These are phyloP conservation scores for Bertia moriformis DNA, from an alignment of 2,329 filamentous ascomycete species.

Conservation along the genomic window DNA sequence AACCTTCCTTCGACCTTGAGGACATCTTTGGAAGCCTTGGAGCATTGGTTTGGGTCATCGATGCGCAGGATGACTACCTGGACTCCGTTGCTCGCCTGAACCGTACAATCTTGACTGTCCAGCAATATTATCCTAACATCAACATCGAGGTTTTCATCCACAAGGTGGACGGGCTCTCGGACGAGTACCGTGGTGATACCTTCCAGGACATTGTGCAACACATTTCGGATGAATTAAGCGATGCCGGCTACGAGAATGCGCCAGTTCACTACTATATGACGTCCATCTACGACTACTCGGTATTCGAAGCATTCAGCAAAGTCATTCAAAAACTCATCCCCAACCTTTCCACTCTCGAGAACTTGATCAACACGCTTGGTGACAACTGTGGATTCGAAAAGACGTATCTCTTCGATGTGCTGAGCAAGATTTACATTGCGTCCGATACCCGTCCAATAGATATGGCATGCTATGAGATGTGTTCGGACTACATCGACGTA, in stretches of 20 bases:
- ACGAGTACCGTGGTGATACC: slow-evolving; percentile 91
- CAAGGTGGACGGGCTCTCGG: slow-evolving; percentile 93
- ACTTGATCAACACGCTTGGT: slow-evolving; percentile 84
- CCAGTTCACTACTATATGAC: slow-evolving; percentile 92
- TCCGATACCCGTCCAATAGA: slow-evolving; percentile 88
- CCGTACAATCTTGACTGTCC: slow-evolving; percentile 74
- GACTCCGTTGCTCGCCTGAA: slow-evolving; percentile 80
- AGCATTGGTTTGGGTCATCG: slow-evolving; percentile 94
- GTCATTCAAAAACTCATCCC: slow-evolving; percentile 97
- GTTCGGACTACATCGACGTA: slow-evolving; percentile 95
- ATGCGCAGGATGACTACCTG: slow-evolving; percentile 94
- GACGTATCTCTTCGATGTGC: slow-evolving; percentile 91
- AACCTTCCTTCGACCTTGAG: slow-evolving; percentile 82
- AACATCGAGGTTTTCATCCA: slow-evolving; percentile 98
- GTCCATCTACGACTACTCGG: slow-evolving; percentile 95
- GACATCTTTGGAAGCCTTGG: slow-evolving; percentile 89
- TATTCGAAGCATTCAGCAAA: slow-evolving; percentile 96
- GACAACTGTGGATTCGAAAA: slow-evolving; percentile 93
- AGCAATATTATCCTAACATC: slow-evolving; percentile 78
- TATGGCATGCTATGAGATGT: slow-evolving; percentile 94
- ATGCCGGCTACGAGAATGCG: slow-evolving; percentile 83
- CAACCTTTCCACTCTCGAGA: slow-evolving; percentile 80
- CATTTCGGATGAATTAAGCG: slow-evolving; percentile 88
- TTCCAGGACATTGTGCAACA: slow-evolving; percentile 93
- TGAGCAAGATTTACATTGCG: slow-evolving; percentile 97